These are phyloP conservation scores for Phytophthora sp. DNA, from an alignment of 352 stramenopile genomes.

Conservation along the genomic window DNA sequence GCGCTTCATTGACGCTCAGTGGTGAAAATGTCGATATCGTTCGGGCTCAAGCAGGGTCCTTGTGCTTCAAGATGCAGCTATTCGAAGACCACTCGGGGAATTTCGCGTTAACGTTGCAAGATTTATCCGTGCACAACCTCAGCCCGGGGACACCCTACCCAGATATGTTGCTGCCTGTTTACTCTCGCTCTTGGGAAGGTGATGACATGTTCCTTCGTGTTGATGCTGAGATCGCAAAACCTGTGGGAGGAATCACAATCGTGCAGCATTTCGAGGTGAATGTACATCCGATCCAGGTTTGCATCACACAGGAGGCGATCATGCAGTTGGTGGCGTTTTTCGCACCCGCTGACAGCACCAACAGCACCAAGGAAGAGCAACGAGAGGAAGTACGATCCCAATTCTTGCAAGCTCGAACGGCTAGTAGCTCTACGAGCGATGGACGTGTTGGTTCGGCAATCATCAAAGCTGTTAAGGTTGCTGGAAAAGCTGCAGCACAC, in stretches of 20 bases:
- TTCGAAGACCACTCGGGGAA: conserved; percentile 76
- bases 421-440: conserved; percentile 31
- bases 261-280: conserved; percentile 89
- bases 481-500: conserved; percentile 63
- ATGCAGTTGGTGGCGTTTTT: conserved; percentile 74
- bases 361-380: conserved; percentile 53
- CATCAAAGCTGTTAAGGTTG: conserved; percentile 65
- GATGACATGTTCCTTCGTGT: conserved; percentile 75
- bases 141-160: conserved; percentile 74
- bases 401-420: conserved; percentile 51
- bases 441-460: conserved; percentile 56
- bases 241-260: conserved; percentile 61
- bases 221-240: conserved; percentile 74
- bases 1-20: conserved; percentile 66
- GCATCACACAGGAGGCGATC: conserved; percentile 81
- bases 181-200: conserved; percentile 58
- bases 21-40: conserved; percentile 70
- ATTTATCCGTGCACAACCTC: conserved; percentile 71
- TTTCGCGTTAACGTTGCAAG: conserved; percentile 59
- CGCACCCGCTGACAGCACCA: conserved; percentile 31
- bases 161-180: conserved; percentile 60
- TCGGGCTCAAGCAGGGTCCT: conserved; percentile 42
- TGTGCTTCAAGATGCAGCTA: conserved; percentile 71
- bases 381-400: conserved; percentile 68
- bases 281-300: conserved; percentile 85